Percentiles rank a stretch among this genome's conserved stretches.
These are phyloP conservation scores for Starmera amethionina DNA, from an alignment of 805 yeast genomes.

Conservation along the genomic window DNA sequence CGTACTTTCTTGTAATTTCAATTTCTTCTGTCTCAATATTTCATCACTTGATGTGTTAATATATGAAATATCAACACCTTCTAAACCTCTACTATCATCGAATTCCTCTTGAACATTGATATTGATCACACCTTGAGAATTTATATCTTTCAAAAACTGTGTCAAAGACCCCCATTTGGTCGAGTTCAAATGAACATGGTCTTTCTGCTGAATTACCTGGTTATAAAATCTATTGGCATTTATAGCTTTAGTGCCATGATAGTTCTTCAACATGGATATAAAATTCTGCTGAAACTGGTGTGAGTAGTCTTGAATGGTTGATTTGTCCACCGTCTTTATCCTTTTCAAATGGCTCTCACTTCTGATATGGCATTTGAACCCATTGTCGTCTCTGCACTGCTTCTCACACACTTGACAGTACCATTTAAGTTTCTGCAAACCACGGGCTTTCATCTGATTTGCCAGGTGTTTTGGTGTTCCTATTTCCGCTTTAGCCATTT, in stretches of 20 bases:
- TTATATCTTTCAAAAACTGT: slow-evolving; percentile 54
- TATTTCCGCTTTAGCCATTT: slow-evolving; percentile 48
- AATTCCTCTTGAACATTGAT: slow-evolving; percentile 28
- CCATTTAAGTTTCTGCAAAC: slow-evolving; percentile 76
- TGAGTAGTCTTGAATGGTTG: slow-evolving; percentile 51
- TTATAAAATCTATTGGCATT: slow-evolving; percentile 84
- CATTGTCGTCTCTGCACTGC: slow-evolving; percentile 94
- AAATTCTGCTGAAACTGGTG: slow-evolving; percentile 54
- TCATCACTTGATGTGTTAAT: slow-evolving; percentile 47
- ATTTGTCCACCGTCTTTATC: slow-evolving; percentile 36
- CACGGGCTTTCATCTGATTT: slow-evolving; percentile 70
- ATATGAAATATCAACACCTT: slow-evolving; percentile 37
- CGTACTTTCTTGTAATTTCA: slow-evolving; percentile 25
- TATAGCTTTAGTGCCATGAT: slow-evolving; percentile 75
- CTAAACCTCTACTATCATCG: slow-evolving; percentile 12
- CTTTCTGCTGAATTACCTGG: slow-evolving; percentile 72
- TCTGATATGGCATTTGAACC: slow-evolving; percentile 80
- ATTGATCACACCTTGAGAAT: slow-evolving; percentile 42
- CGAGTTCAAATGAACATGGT: slow-evolving; percentile 86
- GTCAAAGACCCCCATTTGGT: slow-evolving; percentile 71
- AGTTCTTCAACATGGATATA: slow-evolving; percentile 44
- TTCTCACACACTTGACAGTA: slow-evolving; percentile 89
- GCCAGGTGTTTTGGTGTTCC: slow-evolving; percentile 65
- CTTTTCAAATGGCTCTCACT: slow-evolving; percentile 69
- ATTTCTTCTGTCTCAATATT: slow-evolving; percentile 27